A percentile compares a stretch with the other conserved stretches of the same genome.
Conservation (phyloP, 2,329 filamentous ascomycete genomes). For the Penicillium olsonii region DNA sequence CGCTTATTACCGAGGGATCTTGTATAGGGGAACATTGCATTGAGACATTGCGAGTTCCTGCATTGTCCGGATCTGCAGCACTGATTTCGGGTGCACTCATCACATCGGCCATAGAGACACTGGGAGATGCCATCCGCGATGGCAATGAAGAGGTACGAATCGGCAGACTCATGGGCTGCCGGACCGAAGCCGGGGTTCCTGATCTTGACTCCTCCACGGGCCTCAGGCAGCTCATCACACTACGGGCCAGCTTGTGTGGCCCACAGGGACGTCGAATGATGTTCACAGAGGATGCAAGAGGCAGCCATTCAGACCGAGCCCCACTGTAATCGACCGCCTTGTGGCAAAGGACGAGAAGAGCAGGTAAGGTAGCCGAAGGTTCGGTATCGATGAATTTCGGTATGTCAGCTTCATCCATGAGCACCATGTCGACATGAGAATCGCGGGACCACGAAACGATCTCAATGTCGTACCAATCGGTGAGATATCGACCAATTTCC, state of each 20-base stretch:
- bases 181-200: slow-evolving; percentile 13
- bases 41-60: not conserved
- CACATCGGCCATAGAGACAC: not conserved
- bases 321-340: slow-evolving; percentile 38
- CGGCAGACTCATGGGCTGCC: slow-evolving; percentile 16
- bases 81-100: not conserved
- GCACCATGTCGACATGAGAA: slow-evolving; percentile 34
- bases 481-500: slow-evolving; percentile 33
- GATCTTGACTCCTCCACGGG: slow-evolving; percentile 12
- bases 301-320: slow-evolving; percentile 29
- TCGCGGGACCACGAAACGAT: slow-evolving; percentile 33
- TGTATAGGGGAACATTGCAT: not conserved
- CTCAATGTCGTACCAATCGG: slow-evolving; percentile 40
- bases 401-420: slow-evolving; percentile 36
- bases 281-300: slow-evolving; percentile 36
- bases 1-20: slow-evolving; percentile 9
- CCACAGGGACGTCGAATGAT: slow-evolving; percentile 44
- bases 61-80: not conserved
- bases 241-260: slow-evolving; percentile 44
- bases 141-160: slow-evolving; percentile 8
- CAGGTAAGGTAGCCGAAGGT: slow-evolving; percentile 24
- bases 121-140: slow-evolving; percentile 1
- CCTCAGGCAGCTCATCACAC: slow-evolving; percentile 33
- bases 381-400: slow-evolving; percentile 19
- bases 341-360: slow-evolving; percentile 41